These are phyloP conservation scores for Filosporella fistucella DNA, from an alignment of 495 filamentous ascomycete species.

Conservation along the genomic window DNA sequence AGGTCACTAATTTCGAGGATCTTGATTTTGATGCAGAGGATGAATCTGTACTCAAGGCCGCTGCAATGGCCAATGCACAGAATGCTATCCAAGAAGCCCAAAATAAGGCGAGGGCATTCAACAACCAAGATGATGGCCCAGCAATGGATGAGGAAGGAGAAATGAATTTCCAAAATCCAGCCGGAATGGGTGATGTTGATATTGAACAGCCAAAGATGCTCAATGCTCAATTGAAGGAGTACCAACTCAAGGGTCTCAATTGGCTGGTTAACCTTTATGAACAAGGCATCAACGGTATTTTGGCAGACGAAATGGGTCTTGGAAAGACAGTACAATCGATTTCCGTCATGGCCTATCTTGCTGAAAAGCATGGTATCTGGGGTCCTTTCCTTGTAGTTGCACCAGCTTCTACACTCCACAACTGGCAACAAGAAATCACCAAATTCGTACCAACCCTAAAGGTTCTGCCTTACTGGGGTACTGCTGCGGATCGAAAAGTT, in stretches of 20 bases:
- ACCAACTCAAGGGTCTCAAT: conserved; percentile 96
- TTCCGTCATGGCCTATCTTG: conserved; percentile 98
- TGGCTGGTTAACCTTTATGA: conserved; percentile 99
- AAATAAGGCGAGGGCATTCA: conserved; percentile 88
- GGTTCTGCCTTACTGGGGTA: conserved; percentile 95
- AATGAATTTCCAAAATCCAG: conserved; percentile 99
- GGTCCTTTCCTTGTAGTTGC: conserved; percentile 97
- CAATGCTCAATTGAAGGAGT: conserved; percentile 91
- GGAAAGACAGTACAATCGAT: conserved; percentile 99
- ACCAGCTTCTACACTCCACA: conserved; percentile 93
- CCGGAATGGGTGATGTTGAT: conserved; percentile 87
- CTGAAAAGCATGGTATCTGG: conserved; percentile 97
- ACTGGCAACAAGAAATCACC: conserved; percentile 98
- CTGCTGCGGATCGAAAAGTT: conserved; percentile 89
- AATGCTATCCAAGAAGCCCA: conserved; percentile 94
- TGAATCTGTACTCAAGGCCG: conserved; percentile 72
- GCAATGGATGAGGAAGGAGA: conserved; percentile 80
- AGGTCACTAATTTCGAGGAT: conserved; percentile 89
- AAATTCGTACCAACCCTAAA: conserved; percentile 92
- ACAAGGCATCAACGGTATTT: conserved; percentile 98
- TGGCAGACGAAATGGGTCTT: conserved; percentile 99
- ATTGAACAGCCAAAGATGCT: conserved; percentile 94
- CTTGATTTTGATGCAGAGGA: conserved; percentile 96
- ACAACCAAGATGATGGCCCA: conserved; percentile 54
- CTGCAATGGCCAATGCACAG: conserved; percentile 93